A percentile compares a stretch with the other conserved stretches of the same genome.
Conservation (phyloP, 306 rosid species). For the Nissolia schottii region DNA sequence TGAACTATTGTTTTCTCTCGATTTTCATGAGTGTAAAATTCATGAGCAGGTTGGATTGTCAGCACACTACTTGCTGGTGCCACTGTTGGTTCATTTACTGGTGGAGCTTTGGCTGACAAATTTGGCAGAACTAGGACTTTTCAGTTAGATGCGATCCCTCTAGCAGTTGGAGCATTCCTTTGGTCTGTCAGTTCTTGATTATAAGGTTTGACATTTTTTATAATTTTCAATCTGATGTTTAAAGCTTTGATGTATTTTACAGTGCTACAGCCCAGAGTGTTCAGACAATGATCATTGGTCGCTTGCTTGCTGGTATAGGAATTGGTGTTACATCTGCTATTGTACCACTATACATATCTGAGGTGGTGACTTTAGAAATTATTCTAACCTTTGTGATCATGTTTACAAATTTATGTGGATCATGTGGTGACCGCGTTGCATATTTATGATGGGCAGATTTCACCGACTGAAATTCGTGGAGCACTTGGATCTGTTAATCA, state of each 20-base stretch:
- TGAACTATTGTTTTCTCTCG: conserved; percentile 7
- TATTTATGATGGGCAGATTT: conserved; percentile 51
- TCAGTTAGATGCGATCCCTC: conserved; percentile 88
- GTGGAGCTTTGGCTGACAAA: conserved; percentile 95
- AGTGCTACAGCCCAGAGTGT: conserved; percentile 96
- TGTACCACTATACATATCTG: conserved; percentile 88
- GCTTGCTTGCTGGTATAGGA: conserved; percentile 87
- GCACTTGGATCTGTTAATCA: conserved; percentile 94
- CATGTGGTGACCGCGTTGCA: neutral
- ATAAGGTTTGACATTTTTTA: conserved; percentile 6
- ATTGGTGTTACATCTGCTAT: conserved; percentile 90
- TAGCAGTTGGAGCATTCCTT: conserved; percentile 73
- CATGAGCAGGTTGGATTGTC: conserved; percentile 83
- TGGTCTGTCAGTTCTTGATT: conserved; percentile 44
- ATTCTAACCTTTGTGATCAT: neutral
- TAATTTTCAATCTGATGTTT: neutral
- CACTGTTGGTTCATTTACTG: conserved; percentile 88
- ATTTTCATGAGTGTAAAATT: conserved; percentile 31
- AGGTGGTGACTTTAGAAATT: conserved; percentile 42
- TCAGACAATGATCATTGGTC: conserved; percentile 85
- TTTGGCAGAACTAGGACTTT: conserved; percentile 87
- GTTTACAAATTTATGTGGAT: neutral
- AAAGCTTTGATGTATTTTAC: conserved; percentile 23
- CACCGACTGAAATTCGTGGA: conserved; percentile 97
- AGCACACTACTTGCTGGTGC: conserved; percentile 89